Evolutionary conservation across 805 yeast species (phyloP).

Genomic region (Saccharomyces kudriavzevii): DNA sequence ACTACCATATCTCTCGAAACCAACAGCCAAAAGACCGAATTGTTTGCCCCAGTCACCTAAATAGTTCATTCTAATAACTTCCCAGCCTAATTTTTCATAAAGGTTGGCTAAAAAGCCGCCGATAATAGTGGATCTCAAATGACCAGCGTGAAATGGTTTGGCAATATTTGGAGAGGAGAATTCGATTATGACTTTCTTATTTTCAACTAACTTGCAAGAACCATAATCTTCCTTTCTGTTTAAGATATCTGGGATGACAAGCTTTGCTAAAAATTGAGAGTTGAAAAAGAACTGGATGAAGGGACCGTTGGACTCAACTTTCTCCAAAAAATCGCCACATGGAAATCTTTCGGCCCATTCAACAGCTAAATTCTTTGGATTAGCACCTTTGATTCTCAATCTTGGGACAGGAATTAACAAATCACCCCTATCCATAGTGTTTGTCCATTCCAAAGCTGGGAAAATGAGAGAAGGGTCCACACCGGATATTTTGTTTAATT

Average conservation of each 20-base stretch:
- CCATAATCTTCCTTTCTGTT: conserved; percentile 58
- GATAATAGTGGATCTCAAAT: conserved; percentile 89
- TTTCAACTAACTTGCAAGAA: conserved; percentile 59
- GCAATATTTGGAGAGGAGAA: conserved; percentile 97
- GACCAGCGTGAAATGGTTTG: conserved; percentile 99
- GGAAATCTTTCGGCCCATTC: conserved; percentile 78
- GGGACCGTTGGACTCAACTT: conserved; percentile 77
- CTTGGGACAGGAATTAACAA: conserved; percentile 87
- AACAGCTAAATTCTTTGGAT: conserved; percentile 60
- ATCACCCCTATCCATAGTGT: conserved; percentile 84
- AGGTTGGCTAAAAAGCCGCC: conserved; percentile 90
- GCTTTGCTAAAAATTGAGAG: conserved; percentile 53
- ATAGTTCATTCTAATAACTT: conserved; percentile 83
- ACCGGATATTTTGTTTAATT: conserved; percentile 63
- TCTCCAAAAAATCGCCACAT: conserved; percentile 54
- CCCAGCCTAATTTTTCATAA: conserved; percentile 85
- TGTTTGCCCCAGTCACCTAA: conserved; percentile 99
- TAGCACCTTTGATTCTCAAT: conserved; percentile 71
- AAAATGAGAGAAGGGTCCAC: conserved; percentile 63
- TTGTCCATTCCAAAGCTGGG: conserved; percentile 83
- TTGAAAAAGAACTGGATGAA: conserved; percentile 83
- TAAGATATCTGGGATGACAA: conserved; percentile 64
- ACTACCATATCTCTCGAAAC: conserved; percentile 75
- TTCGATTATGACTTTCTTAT: conserved; percentile 69
- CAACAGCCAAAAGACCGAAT: conserved; percentile 91